Evolutionary conservation across 192 early-diverging fungal species (phyloP).

Genomic region (Umbelopsis ramanniana): DNA sequence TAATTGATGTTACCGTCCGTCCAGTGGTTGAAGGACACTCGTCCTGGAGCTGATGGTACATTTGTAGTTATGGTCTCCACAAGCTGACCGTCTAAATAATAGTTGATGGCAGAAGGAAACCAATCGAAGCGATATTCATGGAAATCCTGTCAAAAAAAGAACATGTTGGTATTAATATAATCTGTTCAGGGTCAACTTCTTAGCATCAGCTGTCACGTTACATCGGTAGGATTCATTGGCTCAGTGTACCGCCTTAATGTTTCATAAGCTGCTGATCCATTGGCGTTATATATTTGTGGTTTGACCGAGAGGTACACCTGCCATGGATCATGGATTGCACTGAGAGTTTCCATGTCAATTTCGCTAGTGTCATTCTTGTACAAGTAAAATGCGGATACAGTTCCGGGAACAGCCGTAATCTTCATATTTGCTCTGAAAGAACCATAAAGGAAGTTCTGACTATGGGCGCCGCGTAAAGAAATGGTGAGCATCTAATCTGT

Average conservation of each 20-base stretch:
- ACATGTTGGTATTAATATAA: neutral
- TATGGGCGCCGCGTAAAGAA: neutral
- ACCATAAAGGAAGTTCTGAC: constrained; percentile 40
- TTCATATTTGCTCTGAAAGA: constrained; percentile 39
- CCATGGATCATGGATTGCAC: constrained; percentile 25
- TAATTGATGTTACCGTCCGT: constrained; percentile 36
- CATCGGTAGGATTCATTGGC: neutral
- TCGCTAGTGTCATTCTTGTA: constrained; percentile 34
- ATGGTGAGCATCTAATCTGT: neutral
- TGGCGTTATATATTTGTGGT: constrained; percentile 37
- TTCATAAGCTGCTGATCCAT: constrained; percentile 31
- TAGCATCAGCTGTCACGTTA: neutral
- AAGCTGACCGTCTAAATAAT: constrained; percentile 27
- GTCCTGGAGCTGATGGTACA: constrained; percentile 15
- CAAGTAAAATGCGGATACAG: constrained; percentile 38
- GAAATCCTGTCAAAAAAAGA: neutral
- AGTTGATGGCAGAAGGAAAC: constrained; percentile 25
- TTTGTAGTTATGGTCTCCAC: constrained; percentile 16
- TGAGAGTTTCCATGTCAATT: constrained; percentile 43
- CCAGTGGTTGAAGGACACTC: constrained; percentile 41
- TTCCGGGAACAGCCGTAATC: constrained; percentile 26
- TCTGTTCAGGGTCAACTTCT: too few species aligned
- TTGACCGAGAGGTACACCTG: constrained; percentile 35
- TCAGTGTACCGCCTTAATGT: constrained; percentile 11
- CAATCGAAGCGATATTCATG: constrained; percentile 45